These are phyloP conservation scores for Boletus tomentosulus DNA, from an alignment of 768 basidiomycete genomes.

Conservation along the genomic window DNA sequence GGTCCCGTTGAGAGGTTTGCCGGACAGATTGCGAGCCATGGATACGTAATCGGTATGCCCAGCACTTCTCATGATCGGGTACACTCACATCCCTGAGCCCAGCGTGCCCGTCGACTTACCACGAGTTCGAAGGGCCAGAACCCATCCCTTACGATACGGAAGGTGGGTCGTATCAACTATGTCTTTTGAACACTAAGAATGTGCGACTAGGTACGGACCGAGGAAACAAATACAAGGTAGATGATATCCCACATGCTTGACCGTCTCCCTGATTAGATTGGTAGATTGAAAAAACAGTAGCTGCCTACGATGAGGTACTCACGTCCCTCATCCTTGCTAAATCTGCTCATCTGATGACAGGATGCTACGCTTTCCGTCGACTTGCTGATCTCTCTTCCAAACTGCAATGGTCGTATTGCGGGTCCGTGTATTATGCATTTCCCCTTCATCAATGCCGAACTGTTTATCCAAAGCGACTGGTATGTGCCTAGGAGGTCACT, in stretches of 20 bases:
- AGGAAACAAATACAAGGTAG: constrained; percentile 90
- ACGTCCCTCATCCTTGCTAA: not conserved
- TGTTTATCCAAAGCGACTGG: constrained; percentile 57
- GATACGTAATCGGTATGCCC: constrained; percentile 71
- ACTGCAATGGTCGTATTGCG: constrained; percentile 91
- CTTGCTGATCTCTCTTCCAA: constrained; percentile 62
- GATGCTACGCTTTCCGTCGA: constrained; percentile 79
- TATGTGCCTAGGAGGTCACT: constrained; percentile 87
- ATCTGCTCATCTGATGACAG: constrained; percentile 33
- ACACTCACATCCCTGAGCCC: not conserved
- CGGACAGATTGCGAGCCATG: constrained; percentile 82
- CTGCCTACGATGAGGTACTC: constrained; percentile 81
- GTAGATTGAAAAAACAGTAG: constrained; percentile 83
- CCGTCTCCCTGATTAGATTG: constrained; percentile 3
- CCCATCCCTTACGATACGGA: constrained; percentile 85
- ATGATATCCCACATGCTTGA: not conserved
- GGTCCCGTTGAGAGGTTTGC: constrained; percentile 94
- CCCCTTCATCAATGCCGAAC: not conserved
- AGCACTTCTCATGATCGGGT: not conserved
- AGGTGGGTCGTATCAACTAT: constrained; percentile 40
- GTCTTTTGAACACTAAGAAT: not conserved
- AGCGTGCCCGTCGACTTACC: constrained; percentile 86
- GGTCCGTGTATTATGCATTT: constrained; percentile 38
- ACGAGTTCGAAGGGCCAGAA: constrained; percentile 89
- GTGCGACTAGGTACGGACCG: constrained; percentile 65